Percentiles rank a stretch among this genome's conserved stretches.
phyloP scores from a whole-genome alignment of 306 rosid genomes.

The Oemleria cerasiformis region DNA sequence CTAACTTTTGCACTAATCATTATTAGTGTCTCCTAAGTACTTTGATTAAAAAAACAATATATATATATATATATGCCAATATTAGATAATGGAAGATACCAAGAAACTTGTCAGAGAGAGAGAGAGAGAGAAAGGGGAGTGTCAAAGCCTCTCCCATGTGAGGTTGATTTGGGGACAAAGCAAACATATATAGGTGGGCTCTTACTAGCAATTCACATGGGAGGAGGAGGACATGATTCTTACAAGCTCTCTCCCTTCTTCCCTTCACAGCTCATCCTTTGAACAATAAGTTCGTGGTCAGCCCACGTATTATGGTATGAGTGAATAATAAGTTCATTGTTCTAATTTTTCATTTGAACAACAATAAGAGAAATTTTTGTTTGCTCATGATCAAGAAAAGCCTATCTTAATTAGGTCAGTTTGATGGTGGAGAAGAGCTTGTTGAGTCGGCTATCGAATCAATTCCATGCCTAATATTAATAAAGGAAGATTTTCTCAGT shows the following conservation, averaged over 20 bases:
- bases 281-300: no score
- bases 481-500: no score
- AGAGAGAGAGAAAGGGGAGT: neutral
- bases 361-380: no score
- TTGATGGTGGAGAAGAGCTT: no score
- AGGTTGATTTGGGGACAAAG: conserved; percentile 73
- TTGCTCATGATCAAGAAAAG: no score
- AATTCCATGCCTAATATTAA: no score
- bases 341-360: neutral
- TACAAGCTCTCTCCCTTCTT: conserved; percentile 25
- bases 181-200: conserved; percentile 51
- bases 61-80: conserved; percentile 43
- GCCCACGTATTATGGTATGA: neutral
- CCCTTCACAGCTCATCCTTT: conserved; percentile 67
- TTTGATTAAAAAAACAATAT: conserved; percentile 24
- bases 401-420: no score
- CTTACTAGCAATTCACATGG: conserved; percentile 80
- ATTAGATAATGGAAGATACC: conserved; percentile 45
- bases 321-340: no score
- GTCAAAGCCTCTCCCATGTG: conserved; percentile 56
- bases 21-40: conserved; percentile 48
- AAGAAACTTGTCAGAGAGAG: conserved; percentile 6
- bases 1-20: conserved; percentile 55
- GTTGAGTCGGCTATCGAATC: no score
- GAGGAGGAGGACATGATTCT: conserved; percentile 68